These are phyloP conservation scores for Amaranthus palmeri DNA, from an alignment of 148 eudicot genomes.

Conservation along the genomic window DNA sequence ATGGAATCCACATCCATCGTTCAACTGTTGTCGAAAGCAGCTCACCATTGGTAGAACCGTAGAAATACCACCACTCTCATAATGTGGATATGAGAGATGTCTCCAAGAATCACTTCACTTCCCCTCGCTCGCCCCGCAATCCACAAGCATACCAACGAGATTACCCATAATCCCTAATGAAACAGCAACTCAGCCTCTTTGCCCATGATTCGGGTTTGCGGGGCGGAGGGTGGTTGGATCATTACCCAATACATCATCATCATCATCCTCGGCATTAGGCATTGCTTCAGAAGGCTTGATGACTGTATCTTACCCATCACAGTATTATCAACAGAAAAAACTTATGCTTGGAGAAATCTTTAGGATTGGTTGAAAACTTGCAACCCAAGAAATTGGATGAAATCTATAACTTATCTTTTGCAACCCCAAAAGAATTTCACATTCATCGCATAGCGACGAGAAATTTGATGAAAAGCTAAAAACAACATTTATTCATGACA, in stretches of 20 bases:
- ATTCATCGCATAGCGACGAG: too few relatives aligned
- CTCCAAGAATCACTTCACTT: constrained; percentile 90
- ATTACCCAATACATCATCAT: constrained; percentile 64
- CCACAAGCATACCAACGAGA: constrained; percentile 79
- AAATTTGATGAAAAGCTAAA: too few relatives aligned
- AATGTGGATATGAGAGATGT: constrained; percentile 73
- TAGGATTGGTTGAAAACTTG: too few relatives aligned
- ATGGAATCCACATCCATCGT: constrained; percentile 77
- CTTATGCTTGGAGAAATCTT: too few relatives aligned
- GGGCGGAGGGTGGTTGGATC: constrained; percentile 82
- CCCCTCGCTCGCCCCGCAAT: constrained; percentile 69
- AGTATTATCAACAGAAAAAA: constrained; percentile 9
- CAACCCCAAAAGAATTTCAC: too few relatives aligned
- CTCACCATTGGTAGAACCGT: constrained; percentile 88
- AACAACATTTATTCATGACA: too few relatives aligned
- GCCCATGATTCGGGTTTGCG: constrained; percentile 68
- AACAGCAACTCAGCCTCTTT: constrained; percentile 85
- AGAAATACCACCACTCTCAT: constrained; percentile 95
- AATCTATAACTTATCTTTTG: too few relatives aligned
- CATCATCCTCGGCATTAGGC: constrained; percentile 88
- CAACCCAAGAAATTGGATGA: too few relatives aligned
- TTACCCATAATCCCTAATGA: constrained; percentile 99
- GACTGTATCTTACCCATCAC: constrained; percentile 67
- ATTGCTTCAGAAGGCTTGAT: constrained; percentile 89
- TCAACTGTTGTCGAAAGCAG: constrained; percentile 74